phyloP scores from a whole-genome alignment of 2,329 filamentous ascomycete species.

The Penicillium sp. region DNA sequence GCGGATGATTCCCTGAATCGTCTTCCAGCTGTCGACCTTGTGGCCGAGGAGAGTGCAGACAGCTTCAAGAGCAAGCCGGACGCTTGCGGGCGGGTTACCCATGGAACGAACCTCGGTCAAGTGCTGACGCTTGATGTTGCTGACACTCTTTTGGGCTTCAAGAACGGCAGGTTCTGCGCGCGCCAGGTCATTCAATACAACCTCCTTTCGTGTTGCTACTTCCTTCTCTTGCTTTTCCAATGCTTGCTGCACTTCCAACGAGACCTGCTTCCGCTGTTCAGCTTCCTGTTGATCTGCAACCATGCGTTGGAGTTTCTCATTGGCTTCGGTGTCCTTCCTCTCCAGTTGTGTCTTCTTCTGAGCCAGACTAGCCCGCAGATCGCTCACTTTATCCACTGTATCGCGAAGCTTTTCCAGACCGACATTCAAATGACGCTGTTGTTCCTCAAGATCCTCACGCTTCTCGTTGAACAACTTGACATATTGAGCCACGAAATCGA shows the following conservation, averaged over 20 bases:
- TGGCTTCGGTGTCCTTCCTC: constrained; percentile 88
- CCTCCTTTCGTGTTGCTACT: constrained; percentile 73
- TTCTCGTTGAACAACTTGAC: constrained; percentile 97
- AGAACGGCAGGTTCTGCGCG: constrained; percentile 87
- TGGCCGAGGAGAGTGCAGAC: constrained; percentile 92
- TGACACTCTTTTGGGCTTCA: constrained; percentile 91
- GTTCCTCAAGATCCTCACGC: constrained; percentile 94
- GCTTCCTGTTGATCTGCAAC: constrained; percentile 91
- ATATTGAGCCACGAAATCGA: constrained; percentile 97
- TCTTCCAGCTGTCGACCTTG: constrained; percentile 85
- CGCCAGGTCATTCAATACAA: constrained; percentile 81
- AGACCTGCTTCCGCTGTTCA: constrained; percentile 81
- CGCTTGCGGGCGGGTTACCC: constrained; percentile 84
- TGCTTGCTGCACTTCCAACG: constrained; percentile 79
- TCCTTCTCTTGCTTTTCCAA: constrained; percentile 85
- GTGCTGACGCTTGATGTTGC: constrained; percentile 96
- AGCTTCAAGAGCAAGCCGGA: constrained; percentile 88
- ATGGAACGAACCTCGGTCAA: constrained; percentile 96
- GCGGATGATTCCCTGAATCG: constrained; percentile 79
- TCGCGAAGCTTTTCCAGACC: constrained; percentile 95
- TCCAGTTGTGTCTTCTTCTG: constrained; percentile 93
- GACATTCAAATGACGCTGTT: constrained; percentile 96
- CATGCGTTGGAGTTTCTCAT: constrained; percentile 96
- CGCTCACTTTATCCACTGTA: constrained; percentile 93
- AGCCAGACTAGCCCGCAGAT: constrained; percentile 81